A percentile compares a stretch with the other conserved stretches of the same genome.
phyloP scores from a whole-genome alignment of 2,329 filamentous ascomycete species.

The Aspergillus sojae region DNA sequence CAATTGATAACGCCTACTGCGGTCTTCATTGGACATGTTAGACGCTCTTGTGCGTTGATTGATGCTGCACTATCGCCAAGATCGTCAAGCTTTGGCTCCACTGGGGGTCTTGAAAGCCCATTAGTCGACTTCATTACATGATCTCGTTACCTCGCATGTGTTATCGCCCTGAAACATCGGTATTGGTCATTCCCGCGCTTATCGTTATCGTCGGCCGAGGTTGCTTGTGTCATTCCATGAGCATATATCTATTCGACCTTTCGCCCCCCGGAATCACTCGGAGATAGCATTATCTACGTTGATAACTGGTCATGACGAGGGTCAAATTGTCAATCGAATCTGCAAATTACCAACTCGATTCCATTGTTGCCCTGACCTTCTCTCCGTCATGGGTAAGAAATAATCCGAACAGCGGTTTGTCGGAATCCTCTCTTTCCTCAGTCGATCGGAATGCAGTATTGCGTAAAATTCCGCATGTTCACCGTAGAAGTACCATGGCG shows the following conservation, averaged over 20 bases:
- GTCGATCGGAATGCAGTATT: neutral
- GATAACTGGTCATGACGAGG: neutral
- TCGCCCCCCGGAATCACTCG: neutral
- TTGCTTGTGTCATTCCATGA: neutral
- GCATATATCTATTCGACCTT: neutral
- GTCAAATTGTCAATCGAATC: neutral
- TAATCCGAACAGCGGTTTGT: neutral
- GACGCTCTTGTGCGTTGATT: neutral
- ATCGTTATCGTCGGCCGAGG: neutral
- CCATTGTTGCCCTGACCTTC: neutral
- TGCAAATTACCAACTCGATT: neutral
- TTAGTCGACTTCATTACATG: constrained; percentile 2
- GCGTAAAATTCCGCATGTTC: too few relatives aligned
- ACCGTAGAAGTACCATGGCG: too few relatives aligned
- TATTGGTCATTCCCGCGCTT: neutral
- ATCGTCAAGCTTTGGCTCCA: constrained; percentile 1
- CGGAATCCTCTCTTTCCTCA: neutral
- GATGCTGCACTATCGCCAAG: neutral
- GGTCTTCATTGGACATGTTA: neutral
- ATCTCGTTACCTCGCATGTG: neutral
- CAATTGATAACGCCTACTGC: neutral
- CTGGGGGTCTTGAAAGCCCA: neutral
- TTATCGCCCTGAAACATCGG: neutral
- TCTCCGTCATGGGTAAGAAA: neutral
- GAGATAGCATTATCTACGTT: neutral